Percentiles rank a stretch among this genome's conserved stretches.
These are phyloP conservation scores for Tulasnella sp. DNA, from an alignment of 768 basidiomycete genomes.

Conservation along the genomic window DNA sequence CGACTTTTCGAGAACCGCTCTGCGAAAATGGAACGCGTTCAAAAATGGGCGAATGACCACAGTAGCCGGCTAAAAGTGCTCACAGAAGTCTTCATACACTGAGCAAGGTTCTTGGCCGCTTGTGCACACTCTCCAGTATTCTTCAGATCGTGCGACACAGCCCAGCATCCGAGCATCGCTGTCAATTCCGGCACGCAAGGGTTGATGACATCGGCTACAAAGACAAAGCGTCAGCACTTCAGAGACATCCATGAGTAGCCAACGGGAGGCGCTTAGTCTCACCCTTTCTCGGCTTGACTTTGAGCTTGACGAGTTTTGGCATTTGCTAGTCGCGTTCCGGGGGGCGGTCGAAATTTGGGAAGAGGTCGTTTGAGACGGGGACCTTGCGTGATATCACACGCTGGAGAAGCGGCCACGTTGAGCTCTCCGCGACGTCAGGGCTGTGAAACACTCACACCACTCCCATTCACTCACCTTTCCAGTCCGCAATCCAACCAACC, in stretches of 20 bases:
- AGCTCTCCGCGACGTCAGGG: conserved; percentile 3
- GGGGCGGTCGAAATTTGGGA: background rate
- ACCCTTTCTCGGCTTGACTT: conserved; percentile 71
- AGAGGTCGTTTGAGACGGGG: background rate
- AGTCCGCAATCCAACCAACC: background rate
- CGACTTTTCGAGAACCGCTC: conserved; percentile 57
- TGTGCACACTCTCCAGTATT: conserved; percentile 44
- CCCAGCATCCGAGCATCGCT: conserved; percentile 80
- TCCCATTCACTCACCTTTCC: background rate
- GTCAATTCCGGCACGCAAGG: conserved; percentile 61
- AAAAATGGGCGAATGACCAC: background rate
- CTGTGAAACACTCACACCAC: background rate
- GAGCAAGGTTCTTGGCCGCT: conserved; percentile 48
- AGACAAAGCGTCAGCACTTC: background rate
- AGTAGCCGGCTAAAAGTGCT: conserved; percentile 23
- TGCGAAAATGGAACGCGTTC: conserved; percentile 22
- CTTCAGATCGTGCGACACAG: conserved; percentile 52
- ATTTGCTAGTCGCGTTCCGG: background rate
- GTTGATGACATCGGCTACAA: conserved; percentile 32
- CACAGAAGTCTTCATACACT: conserved; percentile 81
- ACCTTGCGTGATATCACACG: background rate
- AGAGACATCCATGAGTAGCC: background rate
- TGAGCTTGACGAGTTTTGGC: conserved; percentile 47
- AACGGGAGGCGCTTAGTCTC: conserved; percentile 17
- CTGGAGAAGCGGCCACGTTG: background rate